Conservation (phyloP, 768 basidiomycete species). For the Fibroporia radiculosa region DNA sequence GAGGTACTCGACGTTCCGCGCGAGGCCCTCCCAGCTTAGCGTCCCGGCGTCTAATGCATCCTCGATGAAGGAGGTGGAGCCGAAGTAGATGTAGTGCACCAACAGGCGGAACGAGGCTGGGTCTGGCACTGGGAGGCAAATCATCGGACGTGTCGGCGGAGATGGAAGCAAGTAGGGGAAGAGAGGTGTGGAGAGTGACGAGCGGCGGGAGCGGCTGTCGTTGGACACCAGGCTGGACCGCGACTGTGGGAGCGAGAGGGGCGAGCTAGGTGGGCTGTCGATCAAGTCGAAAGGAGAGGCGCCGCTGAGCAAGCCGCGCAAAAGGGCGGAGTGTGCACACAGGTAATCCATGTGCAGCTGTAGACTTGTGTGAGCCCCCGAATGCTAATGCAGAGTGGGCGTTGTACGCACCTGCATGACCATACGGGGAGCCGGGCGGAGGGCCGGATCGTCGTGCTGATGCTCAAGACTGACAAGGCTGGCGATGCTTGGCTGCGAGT, state of each 20-base stretch:
- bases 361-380: constrained; percentile 7
- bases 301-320: constrained; percentile 66
- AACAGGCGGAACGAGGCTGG: constrained; percentile 64
- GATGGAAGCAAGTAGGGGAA: constrained; percentile 65
- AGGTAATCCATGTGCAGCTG: constrained; percentile 80
- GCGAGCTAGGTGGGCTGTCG: constrained; percentile 33
- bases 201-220: constrained; percentile 39
- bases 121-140: constrained; percentile 73
- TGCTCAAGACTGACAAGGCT: background rate
- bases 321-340: constrained; percentile 70
- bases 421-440: constrained; percentile 47
- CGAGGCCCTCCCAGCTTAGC: constrained; percentile 81
- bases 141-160: constrained; percentile 52
- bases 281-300: constrained; percentile 55
- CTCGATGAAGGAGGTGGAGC: constrained; percentile 56
- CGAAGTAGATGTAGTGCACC: constrained; percentile 81
- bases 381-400: background rate
- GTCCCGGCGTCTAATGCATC: constrained; percentile 54
- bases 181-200: constrained; percentile 23
- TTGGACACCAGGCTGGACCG: constrained; percentile 45
- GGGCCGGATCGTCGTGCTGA: constrained; percentile 36
- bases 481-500: background rate
- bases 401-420: constrained; percentile 50
- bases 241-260: constrained; percentile 38
- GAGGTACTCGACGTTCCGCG: constrained; percentile 86